Base-by-base conservation (phyloP, 225 moss, liverwort and hornwort species). In the Bryoerythrophyllum caledonicum region DNA sequence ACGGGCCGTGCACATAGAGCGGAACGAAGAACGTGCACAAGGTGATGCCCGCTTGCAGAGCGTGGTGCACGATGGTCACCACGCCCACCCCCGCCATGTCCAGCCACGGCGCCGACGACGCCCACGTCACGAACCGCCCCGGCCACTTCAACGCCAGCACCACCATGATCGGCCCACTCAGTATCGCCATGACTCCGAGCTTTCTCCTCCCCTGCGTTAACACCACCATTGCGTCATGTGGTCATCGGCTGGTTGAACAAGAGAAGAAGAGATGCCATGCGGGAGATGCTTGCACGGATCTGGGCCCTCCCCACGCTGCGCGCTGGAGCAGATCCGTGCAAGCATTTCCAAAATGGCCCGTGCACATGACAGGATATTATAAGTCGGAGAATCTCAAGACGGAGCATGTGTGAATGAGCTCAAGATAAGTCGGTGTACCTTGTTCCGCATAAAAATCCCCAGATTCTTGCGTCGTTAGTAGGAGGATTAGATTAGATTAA, bases 91-190 rank as follows among this genome's bases (percentile, higher is more conserved):
- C 72, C 27, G 70, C 7, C 46, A 30, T 38, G 59, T 81, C 77
- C 48, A 74, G 65, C 80, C 80, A 84, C 15, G 80, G 52, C 68
- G 53, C 65, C 52, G 70, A 74, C 26, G 74, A 34, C 46, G 55
- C 66, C 77, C 77, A 77, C 54, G 28, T 77, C 70, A 66, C 7
- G 0, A 80, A 80, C 60, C 80, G 65, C 19, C 70, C 60, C 55
- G 60, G 46, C 65, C 70, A 40, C 15, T 46, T 70, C 44, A 80
- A 57, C 44, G 77, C 65, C 51, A 77, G 70, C 61, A 70, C 84
- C 70, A 84, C 74, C 59, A 84, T 15, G 27, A 84, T 70, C 60
- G 84, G 80, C 21, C 84, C 84, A 7, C 65, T 81, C 80, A 77
- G 8, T 26, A 80, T 77, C 65, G 84, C 80, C 77, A 84, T 83